These are phyloP conservation scores for Oldenlandia corymbosa DNA, from an alignment of 257 asterid species.

Conservation along the genomic window DNA sequence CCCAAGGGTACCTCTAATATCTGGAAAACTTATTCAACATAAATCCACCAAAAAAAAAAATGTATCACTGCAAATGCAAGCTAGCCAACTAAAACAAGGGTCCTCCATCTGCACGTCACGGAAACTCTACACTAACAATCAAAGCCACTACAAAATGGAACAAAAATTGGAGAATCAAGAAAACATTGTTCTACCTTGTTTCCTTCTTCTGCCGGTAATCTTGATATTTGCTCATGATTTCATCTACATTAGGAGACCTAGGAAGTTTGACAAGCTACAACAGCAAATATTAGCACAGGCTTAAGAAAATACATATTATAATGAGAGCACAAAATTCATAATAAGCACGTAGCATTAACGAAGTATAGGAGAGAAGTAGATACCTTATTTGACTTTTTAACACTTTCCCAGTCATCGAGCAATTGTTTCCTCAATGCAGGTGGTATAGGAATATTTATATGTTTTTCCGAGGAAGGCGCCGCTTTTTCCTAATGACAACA, in stretches of 20 bases:
- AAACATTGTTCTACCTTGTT: conserved; percentile 38
- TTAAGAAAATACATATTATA: background rate
- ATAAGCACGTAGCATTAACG: background rate
- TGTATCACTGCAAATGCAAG: background rate
- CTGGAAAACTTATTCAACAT: background rate
- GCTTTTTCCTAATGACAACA: conserved; percentile 39
- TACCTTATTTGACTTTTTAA: conserved; percentile 65
- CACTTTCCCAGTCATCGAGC: conserved; percentile 57
- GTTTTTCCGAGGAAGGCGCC: conserved; percentile 33
- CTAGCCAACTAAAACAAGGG: background rate
- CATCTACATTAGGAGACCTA: conserved; percentile 55
- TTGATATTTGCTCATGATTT: conserved; percentile 51
- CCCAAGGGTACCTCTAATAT: background rate
- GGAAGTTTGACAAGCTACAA: conserved; percentile 79
- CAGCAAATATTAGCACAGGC: conserved; percentile 12
- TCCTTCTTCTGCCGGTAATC: conserved; percentile 51
- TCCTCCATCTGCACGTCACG: background rate
- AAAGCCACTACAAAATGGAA: background rate
- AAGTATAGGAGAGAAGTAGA: conserved; percentile 2
- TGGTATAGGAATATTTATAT: conserved; percentile 55
- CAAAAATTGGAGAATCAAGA: background rate
- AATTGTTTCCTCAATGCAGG: conserved; percentile 54
- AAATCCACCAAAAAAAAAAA: background rate
- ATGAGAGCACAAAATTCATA: background rate
- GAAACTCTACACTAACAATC: background rate